Evolutionary conservation across 2,329 filamentous ascomycete species (phyloP), one percentile per base, ranked within the genome.

Genomic region (Cercospora sp.): DNA sequence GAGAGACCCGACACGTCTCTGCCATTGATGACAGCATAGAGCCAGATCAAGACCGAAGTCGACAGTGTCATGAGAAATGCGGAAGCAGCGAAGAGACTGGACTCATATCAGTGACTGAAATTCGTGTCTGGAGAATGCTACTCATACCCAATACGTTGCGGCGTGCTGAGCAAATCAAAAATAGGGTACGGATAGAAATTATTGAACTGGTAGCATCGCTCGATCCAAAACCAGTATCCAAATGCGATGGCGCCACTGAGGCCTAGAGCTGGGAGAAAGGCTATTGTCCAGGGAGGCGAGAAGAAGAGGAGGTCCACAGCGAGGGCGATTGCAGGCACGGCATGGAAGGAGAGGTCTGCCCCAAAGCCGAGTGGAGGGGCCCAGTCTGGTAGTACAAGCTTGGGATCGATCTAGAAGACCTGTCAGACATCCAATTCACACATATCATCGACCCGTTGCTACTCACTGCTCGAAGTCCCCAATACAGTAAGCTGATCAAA

Each of bases 121-220:
- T 3, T 28, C 36, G 4, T 61, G 16, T 7, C 20, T 58, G 28
- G 30, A 18, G 26, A 8, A 9, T 5, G 26, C 2, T n/a, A 8
- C 31, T 33, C 53, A 9, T 60, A 82, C 0, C 86, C 80, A 8
- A 89, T 81, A 20, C 94, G 86, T 75, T 93, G 89, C 60, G 82
- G 77, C 0, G 88, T 90, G 60, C 83, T 85, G 51, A 96, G 81
- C 55, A 91, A 77, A 8, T 84, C 89, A 71, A 97, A 94, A 28
- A 97, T 85, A 1, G 94, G 93, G 78, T 97, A 97, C 0, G 93
- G 93, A 73, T 97, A 96, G 73, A 85, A 89, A 64, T 89, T 87
- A 73, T 93, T 93, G 68, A 86, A 82, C 55, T 83, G 83, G 73
- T 87, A 91, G 80, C 90, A 93, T 26, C 87, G 83, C 79, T 93